Evolutionary conservation across 2,329 filamentous ascomycete species (phyloP), one percentile per base, ranked within the genome.

Genomic region (Aulographum hederae): DNA sequence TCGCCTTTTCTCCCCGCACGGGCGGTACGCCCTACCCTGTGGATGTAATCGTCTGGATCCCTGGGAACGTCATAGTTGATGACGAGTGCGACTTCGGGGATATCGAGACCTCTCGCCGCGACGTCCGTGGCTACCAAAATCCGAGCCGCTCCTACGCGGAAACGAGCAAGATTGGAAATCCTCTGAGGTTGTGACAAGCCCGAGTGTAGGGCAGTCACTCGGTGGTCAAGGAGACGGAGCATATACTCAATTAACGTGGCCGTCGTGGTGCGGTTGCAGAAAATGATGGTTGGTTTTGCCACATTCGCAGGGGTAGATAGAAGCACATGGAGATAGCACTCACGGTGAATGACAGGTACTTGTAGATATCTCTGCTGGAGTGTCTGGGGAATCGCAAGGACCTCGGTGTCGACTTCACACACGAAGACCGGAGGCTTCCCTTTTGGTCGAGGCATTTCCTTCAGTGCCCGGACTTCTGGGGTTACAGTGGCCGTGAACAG

Each of bases 31-130:
- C 89, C 89, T 31, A 94, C 86, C 10, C 89, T 73, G 58, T 98
- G 89, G 41, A 98, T 89, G 52, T 98, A 98, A 54, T 94, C 86
- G 51, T 94, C 85, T 3, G 86, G 82, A 48, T 94, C 82, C n/a
- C 86, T 73, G 0, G 89, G 89, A 1, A 98, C 72, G 49, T 98
- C 89, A 54, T 85, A 98, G 56, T 98, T 95, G 47, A 98, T 61
- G 2, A 98, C 89, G 12, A 95, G 57, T 33, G 69, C 76, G 5
- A 95, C 86, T 42, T 84, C 79, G 1, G 86, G 86, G 38, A 98
- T 94, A 57, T 98, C 89, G 3, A 98, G 69, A 64, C 89, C 89
- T 52, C 89, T 71, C 14, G 84, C 80, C 1, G 89, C 89, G 11
- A 98, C 85, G 50, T 98, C 89, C 0, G 89, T 98, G 1, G 89